Percentiles rank a stretch among this genome's conserved stretches.
Evolutionary conservation across 2,329 filamentous ascomycete genomes (phyloP).

Genomic region (Teratosphaeria zuluensis): DNA sequence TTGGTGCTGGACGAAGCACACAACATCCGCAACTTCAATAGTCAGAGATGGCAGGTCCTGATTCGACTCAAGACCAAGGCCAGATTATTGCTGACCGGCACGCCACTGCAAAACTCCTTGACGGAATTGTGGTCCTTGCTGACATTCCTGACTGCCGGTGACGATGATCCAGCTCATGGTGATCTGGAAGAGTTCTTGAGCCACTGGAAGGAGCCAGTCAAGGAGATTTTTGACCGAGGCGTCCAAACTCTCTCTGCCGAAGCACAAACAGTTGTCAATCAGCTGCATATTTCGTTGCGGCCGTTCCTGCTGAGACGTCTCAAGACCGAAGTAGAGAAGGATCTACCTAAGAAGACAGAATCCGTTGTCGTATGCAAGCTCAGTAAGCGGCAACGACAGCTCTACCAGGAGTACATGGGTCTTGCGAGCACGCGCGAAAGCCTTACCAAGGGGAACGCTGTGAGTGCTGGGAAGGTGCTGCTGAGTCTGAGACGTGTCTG

Average conservation of each 20-base stretch:
- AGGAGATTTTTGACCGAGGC: constrained; percentile 91
- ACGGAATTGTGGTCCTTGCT: constrained; percentile 94
- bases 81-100: constrained; percentile 81
- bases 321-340: constrained; percentile 96
- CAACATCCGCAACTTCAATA: constrained; percentile 99
- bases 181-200: constrained; percentile 93
- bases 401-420: constrained; percentile 94
- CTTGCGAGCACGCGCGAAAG: constrained; percentile 82
- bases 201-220: constrained; percentile 90
- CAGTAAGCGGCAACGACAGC: constrained; percentile 86
- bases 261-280: constrained; percentile 79
- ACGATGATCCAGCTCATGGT: constrained; percentile 70
- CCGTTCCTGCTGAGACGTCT: constrained; percentile 84
- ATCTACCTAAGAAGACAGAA: constrained; percentile 97
- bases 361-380: constrained; percentile 92
- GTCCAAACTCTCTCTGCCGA: constrained; percentile 91
- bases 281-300: constrained; percentile 86
- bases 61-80: constrained; percentile 87
- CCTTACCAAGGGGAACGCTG: constrained; percentile 83
- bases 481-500: constrained; percentile 98
- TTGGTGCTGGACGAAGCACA: constrained; percentile 97
- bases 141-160: constrained; percentile 92
- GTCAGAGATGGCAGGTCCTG: constrained; percentile 90
- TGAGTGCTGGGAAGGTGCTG: constrained; percentile 95
- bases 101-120: constrained; percentile 91